phyloP scores from a whole-genome alignment of 78 protist species.

The Chrysochromulina parva region DNA sequence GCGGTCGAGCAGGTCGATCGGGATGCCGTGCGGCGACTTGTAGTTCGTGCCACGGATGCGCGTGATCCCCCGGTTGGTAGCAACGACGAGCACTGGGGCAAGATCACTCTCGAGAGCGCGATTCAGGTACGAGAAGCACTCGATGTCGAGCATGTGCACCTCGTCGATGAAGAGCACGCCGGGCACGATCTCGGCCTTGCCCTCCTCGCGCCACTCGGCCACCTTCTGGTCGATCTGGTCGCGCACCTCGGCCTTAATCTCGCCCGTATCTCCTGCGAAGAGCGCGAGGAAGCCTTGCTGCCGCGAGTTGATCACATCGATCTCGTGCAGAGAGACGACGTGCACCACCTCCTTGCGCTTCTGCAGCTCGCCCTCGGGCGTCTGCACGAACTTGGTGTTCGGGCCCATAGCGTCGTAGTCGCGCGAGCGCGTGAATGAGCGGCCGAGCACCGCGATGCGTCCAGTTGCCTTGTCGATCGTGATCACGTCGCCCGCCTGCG shows the following conservation, averaged over 20 bases:
- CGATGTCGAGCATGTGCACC: conserved; percentile 98
- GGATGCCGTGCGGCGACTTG: conserved; percentile 97
- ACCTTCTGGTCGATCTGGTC: conserved; percentile 94
- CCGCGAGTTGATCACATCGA: conserved; percentile 96
- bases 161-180: conserved; percentile 95
- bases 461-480: conserved; percentile 98
- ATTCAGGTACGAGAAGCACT: conserved; percentile 97
- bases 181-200: conserved; percentile 95
- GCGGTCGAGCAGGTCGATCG: conserved; percentile 96
- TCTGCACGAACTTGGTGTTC: conserved; percentile 78
- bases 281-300: conserved; percentile 61
- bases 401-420: conserved; percentile 95
- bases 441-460: conserved; percentile 89
- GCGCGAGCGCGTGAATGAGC: conserved; percentile 79
- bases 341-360: conserved; percentile 93
- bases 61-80: conserved; percentile 94
- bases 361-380: conserved; percentile 94
- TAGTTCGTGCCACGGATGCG: conserved; percentile 92
- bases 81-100: conserved; percentile 95
- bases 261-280: conserved; percentile 92
- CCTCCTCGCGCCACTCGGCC: conserved; percentile 97
- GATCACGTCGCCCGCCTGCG: conserved; percentile 86
- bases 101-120: conserved; percentile 92
- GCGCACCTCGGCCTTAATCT: conserved; percentile 89
- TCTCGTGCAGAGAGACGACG: conserved; percentile 95